Conservation (phyloP, 371 early-diverging fungal genomes). For the Circinella umbellata region DNA sequence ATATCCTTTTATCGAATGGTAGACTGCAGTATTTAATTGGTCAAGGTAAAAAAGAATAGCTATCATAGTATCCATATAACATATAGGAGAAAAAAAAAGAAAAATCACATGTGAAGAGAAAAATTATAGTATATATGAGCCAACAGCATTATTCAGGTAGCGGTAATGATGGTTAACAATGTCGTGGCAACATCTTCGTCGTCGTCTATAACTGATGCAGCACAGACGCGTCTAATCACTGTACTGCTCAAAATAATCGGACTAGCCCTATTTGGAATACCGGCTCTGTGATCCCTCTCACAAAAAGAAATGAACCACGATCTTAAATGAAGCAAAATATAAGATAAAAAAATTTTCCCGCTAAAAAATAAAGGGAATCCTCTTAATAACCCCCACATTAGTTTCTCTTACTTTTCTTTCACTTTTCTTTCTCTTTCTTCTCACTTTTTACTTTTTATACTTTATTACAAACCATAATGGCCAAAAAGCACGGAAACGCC, state of each 20-base stretch:
- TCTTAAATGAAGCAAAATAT: background rate
- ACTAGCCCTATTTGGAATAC: slow-evolving; percentile 7
- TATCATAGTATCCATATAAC: background rate
- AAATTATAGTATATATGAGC: background rate
- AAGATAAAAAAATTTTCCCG: slow-evolving; percentile 15
- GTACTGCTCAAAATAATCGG: background rate
- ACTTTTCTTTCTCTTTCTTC: slow-evolving; percentile 4
- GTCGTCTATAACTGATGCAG: background rate
- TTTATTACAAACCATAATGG: background rate
- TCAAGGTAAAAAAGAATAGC: background rate
- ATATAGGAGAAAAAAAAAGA: background rate
- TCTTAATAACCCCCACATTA: background rate
- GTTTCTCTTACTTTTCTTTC: slow-evolving; percentile 9
- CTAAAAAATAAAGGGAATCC: slow-evolving; percentile 2
- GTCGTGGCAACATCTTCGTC: background rate
- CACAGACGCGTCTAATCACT: slow-evolving; percentile 4
- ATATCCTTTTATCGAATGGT: background rate
- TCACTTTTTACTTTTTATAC: background rate
- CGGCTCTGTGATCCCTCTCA: background rate
- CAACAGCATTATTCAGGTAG: background rate
- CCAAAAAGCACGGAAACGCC: slow-evolving; percentile 14
- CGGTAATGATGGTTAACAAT: too few species aligned
- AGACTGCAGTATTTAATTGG: background rate
- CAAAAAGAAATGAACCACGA: slow-evolving; percentile 11
- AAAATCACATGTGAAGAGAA: background rate